Base-by-base conservation (phyloP, 768 basidiomycete species). In the button mushroom (Agaricus bisporus) region DNA sequence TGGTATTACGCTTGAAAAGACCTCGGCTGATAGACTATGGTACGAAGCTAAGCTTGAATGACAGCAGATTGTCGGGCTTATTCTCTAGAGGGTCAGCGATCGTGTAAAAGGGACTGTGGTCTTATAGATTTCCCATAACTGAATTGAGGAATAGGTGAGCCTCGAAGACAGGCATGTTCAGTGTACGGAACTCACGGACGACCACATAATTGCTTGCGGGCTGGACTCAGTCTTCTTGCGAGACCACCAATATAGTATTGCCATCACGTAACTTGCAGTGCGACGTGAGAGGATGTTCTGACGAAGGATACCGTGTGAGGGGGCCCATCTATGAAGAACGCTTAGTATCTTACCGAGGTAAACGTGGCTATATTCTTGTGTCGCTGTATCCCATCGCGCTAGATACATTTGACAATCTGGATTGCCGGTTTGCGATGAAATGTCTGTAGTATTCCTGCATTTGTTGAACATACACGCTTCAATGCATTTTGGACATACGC, bases 51-150 rank as follows among this genome's bases (percentile, higher is more conserved):
- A 17, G 25, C 26, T 4, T 4, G 44, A 17, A 29, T 8, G 25
- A 28, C 26, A 39, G 38, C 11, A 46, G 17, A 11, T 32, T 45
- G 45, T 28, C 37, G 42, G 10, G 22, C 11, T 48, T 38, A 12
- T 12, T 18, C 22, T 37, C 32, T 12, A 36, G 39, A 56, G 53
- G 61, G 49, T 44, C 49, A 38, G 55, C 61, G 59, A 83, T 83
- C 10, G 66, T 71, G 60, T 85, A 85, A 48, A 54, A 2, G 1
- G 72, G 70, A 56, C 75, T 80, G 41, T 58, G 59, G 63, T 85
- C 77, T 26, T 79, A 82, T n/a, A 81, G 81, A 62, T 81, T 8
- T 81, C 22, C 81, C 29, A 81, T 65, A 18, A 82, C 79, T 80
- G 41, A 54, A 26, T 22, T 22, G 22, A 15, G 17, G 56, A 10